Evolutionary conservation across 108 stramenopile genomes (phyloP).

Genomic region (Parietichytrium sp.): DNA sequence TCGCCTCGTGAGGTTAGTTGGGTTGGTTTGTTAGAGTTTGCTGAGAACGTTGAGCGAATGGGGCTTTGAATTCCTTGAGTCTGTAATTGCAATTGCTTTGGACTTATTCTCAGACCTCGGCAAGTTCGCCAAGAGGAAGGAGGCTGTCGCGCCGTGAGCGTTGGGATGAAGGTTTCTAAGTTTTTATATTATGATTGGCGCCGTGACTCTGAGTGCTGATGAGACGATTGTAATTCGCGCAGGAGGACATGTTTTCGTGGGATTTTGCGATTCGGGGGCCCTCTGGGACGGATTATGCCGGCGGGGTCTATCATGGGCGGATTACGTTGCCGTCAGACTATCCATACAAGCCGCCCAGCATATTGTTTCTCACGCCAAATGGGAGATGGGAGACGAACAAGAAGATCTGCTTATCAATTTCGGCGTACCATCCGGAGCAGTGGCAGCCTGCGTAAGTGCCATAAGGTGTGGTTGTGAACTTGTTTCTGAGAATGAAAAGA

Average conservation of each 20-base stretch:
- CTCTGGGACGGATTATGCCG: slow-evolving; percentile 76
- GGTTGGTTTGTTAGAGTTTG: no score
- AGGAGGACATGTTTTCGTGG: slow-evolving; percentile 64
- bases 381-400: slow-evolving; percentile 90
- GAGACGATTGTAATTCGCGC: neutral
- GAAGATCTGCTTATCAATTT: slow-evolving; percentile 91
- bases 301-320: slow-evolving; percentile 92
- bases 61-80: no score
- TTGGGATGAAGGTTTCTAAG: neutral
- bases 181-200: slow-evolving; percentile 31
- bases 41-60: no score
- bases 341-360: slow-evolving; percentile 90
- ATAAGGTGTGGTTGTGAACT: slow-evolving; percentile 37
- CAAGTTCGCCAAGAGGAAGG: slow-evolving; percentile 74
- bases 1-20: slow-evolving; percentile 77
- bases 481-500: neutral
- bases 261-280: slow-evolving; percentile 97
- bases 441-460: slow-evolving; percentile 84
- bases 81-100: no score
- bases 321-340: slow-evolving; percentile 71
- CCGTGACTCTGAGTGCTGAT: neutral
- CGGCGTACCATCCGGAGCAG: slow-evolving; percentile 91
- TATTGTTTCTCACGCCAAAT: slow-evolving; percentile 87
- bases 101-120: no score
- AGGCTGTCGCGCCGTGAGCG: neutral